Evolutionary conservation across 2,329 filamentous ascomycete species (phyloP).

Genomic region (Pseudopyricularia cyperi): DNA sequence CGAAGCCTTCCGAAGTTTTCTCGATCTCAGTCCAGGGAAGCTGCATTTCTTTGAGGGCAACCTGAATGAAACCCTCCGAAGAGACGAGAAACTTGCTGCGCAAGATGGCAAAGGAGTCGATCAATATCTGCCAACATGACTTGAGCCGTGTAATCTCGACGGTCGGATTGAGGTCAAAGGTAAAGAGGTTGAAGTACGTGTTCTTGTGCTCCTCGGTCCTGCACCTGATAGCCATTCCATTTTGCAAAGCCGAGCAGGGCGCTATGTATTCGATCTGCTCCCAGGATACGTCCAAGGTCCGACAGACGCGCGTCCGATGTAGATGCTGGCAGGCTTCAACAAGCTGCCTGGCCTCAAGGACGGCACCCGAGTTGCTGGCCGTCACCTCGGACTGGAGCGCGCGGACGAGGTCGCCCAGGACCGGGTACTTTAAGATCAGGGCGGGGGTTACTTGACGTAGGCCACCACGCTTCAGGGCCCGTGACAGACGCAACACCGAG

Average conservation of each 20-base stretch:
- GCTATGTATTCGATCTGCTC: slow-evolving; percentile 57
- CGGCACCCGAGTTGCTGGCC: slow-evolving; percentile 7
- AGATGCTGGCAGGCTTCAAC: slow-evolving; percentile 53
- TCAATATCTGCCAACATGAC: slow-evolving; percentile 42
- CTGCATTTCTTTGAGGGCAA: slow-evolving; percentile 34
- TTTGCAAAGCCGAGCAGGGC: slow-evolving; percentile 75
- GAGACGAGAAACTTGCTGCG: slow-evolving; percentile 63
- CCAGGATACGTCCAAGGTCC: slow-evolving; percentile 33
- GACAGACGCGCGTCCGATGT: slow-evolving; percentile 38
- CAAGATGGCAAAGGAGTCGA: slow-evolving; percentile 47
- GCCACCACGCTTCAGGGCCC: slow-evolving; percentile 48
- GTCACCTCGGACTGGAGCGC: slow-evolving; percentile 15
- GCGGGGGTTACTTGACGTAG: slow-evolving; percentile 49
- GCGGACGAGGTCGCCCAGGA: slow-evolving; percentile 31
- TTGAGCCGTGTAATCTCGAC: slow-evolving; percentile 32
- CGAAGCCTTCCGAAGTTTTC: slow-evolving; percentile 13
- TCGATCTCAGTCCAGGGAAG: slow-evolving; percentile 30
- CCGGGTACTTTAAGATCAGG: slow-evolving; percentile 50
- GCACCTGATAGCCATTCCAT: slow-evolving; percentile 69
- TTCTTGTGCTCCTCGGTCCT: slow-evolving; percentile 36
- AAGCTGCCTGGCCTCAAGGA: slow-evolving; percentile 40
- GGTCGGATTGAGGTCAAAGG: slow-evolving; percentile 37
- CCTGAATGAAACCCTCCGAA: slow-evolving; percentile 64
- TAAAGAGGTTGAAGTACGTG: slow-evolving; percentile 70
- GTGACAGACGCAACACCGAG: slow-evolving; percentile 59